A percentile compares a stretch with the other conserved stretches of the same genome.
phyloP scores from a whole-genome alignment of 208 protist species.

The Trypanosoma brucei region DNA sequence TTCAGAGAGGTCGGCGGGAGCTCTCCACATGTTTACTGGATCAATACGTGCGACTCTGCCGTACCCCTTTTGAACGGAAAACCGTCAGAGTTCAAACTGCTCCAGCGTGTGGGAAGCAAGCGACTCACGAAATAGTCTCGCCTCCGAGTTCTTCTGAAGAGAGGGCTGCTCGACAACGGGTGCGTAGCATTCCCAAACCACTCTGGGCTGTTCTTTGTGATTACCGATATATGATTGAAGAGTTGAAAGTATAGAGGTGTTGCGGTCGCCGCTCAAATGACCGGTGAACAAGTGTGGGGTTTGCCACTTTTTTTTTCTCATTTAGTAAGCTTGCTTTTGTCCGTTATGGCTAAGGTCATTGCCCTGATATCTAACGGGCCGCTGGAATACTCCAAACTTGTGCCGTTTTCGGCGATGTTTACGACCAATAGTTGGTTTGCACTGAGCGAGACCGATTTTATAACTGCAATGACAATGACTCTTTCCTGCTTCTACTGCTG shows the following conservation, averaged over 20 bases:
- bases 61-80: slow-evolving; percentile 31
- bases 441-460: too few relatives aligned
- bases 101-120: too few relatives aligned
- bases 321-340: too few relatives aligned
- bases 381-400: too few relatives aligned
- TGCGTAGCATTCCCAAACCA: slow-evolving; percentile 23
- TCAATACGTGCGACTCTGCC: slow-evolving; percentile 32
- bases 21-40: slow-evolving; percentile 44
- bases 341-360: too few relatives aligned
- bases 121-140: not conserved
- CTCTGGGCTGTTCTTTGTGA: slow-evolving; percentile 34
- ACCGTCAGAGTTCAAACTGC: not conserved
- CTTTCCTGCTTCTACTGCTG: not conserved
- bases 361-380: too few relatives aligned
- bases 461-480: too few relatives aligned
- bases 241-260: slow-evolving; percentile 24
- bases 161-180: slow-evolving; percentile 24
- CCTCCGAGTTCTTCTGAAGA: slow-evolving; percentile 20
- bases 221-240: slow-evolving; percentile 50
- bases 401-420: too few relatives aligned
- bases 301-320: too few relatives aligned
- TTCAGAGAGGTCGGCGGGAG: slow-evolving; percentile 13
- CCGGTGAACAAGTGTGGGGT: too few relatives aligned
- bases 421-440: too few relatives aligned
- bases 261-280: too few relatives aligned